A percentile compares a stretch with the other conserved stretches of the same genome.
Evolutionary conservation across 352 stramenopile genomes (phyloP).

Genomic region (Phytophthora cactorum): DNA sequence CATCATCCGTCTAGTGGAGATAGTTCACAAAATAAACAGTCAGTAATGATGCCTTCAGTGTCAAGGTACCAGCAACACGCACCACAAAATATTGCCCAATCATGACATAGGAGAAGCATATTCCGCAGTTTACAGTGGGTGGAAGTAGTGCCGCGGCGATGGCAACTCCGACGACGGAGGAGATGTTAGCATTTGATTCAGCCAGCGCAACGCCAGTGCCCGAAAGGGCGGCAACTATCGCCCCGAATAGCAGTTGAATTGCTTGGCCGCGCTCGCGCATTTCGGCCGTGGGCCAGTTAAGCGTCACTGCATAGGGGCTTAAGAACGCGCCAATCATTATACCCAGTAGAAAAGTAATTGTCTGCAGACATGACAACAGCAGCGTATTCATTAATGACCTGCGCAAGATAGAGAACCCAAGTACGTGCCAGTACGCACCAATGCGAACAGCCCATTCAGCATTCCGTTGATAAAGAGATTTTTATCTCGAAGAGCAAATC

Average conservation of each 20-base stretch:
- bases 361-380: constrained; percentile 32
- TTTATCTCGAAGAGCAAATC: constrained; percentile 78
- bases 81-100: constrained; percentile 87
- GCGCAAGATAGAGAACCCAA: neutral
- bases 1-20: constrained; percentile 53
- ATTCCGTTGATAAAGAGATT: constrained; percentile 87
- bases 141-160: constrained; percentile 85
- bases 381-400: neutral
- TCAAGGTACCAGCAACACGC: constrained; percentile 7
- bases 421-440: constrained; percentile 44
- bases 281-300: constrained; percentile 86
- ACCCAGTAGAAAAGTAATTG: constrained; percentile 77
- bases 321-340: constrained; percentile 84
- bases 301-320: constrained; percentile 73
- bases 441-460: constrained; percentile 80
- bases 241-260: constrained; percentile 83
- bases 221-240: constrained; percentile 77
- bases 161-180: constrained; percentile 89
- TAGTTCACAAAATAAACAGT: neutral
- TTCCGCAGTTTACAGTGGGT: constrained; percentile 86
- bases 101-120: constrained; percentile 89
- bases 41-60: neutral
- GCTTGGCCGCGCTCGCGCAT: constrained; percentile 82
- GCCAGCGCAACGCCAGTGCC: constrained; percentile 79
- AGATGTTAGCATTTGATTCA: constrained; percentile 90